These are phyloP conservation scores for Metschnikowia cubensis DNA, from an alignment of 805 yeast species.

Conservation along the genomic window DNA sequence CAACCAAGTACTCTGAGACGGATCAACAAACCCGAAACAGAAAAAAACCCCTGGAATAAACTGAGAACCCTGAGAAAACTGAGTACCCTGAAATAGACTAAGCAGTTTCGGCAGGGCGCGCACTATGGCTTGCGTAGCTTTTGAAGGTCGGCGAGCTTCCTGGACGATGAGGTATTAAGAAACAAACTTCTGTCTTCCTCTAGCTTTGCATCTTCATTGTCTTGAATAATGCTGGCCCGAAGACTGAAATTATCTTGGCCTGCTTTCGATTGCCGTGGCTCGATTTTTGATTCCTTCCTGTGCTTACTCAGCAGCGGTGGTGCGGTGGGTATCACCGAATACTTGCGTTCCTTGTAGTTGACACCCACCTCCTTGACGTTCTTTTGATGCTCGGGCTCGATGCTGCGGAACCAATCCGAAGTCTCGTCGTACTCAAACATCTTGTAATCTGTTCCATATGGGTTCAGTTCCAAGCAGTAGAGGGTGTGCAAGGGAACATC, in stretches of 20 bases:
- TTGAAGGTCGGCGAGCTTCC: conserved; percentile 28
- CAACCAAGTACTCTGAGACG: too few relatives aligned
- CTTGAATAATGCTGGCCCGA: conserved; percentile 23
- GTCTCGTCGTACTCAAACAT: conserved; percentile 82
- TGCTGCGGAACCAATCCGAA: conserved; percentile 71
- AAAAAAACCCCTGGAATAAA: too few relatives aligned
- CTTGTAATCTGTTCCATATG: conserved; percentile 93
- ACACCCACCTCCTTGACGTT: conserved; percentile 69
- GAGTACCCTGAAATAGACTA: neutral
- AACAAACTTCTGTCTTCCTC: conserved; percentile 7
- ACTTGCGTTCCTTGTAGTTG: conserved; percentile 64
- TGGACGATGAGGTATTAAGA: conserved; percentile 17
- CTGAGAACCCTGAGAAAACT: too few relatives aligned
- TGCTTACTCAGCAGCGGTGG: conserved; percentile 40
- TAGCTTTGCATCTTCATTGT: conserved; percentile 7
- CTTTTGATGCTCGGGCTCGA: conserved; percentile 51
- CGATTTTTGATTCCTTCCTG: conserved; percentile 5
- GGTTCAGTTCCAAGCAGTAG: conserved; percentile 85
- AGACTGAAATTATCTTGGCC: conserved; percentile 21
- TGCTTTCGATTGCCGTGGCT: conserved; percentile 1
- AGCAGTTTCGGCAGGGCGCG: neutral
- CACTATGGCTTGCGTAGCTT: conserved; percentile 25
- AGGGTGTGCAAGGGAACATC: conserved; percentile 93
- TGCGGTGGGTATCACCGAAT: conserved; percentile 74
- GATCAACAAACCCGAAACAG: too few relatives aligned